Evolutionary conservation across 2,329 filamentous ascomycete species (phyloP).

Genomic region (Cladobotryum mycophilum): DNA sequence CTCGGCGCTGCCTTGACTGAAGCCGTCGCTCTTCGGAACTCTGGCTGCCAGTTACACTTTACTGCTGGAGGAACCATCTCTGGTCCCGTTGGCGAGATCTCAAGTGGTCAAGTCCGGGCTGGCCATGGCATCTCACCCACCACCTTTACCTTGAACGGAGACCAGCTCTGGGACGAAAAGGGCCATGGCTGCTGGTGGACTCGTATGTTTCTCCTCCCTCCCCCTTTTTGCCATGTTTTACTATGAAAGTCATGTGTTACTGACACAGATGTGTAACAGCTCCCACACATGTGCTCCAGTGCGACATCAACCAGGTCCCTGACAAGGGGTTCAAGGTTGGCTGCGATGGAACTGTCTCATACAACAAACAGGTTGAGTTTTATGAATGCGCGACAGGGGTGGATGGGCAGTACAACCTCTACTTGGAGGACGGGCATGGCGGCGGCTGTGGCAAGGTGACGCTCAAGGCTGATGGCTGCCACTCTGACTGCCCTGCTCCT

Average conservation of each 20-base stretch:
- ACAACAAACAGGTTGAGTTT: slow-evolving; percentile 47
- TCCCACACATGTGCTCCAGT: slow-evolving; percentile 54
- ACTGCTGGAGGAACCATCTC: slow-evolving; percentile 41
- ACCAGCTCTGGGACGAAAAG: slow-evolving; percentile 49
- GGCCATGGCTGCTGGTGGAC: slow-evolving; percentile 60
- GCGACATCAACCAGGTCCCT: slow-evolving; percentile 47
- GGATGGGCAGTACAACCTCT: slow-evolving; percentile 49
- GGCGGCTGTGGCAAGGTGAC: slow-evolving; percentile 44
- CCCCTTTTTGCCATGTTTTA: not conserved
- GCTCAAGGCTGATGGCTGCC: slow-evolving; percentile 36
- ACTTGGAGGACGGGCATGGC: slow-evolving; percentile 33
- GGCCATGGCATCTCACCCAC: slow-evolving; percentile 41
- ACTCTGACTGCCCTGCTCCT: slow-evolving; percentile 14
- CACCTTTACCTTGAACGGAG: slow-evolving; percentile 48
- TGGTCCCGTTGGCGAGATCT: slow-evolving; percentile 53
- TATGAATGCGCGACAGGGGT: slow-evolving; percentile 53
- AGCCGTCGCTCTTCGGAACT: slow-evolving; percentile 12
- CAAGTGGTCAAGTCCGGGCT: slow-evolving; percentile 51
- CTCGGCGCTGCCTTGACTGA: slow-evolving; percentile 15
- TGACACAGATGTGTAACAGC: slow-evolving; percentile 26
- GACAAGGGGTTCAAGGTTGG: slow-evolving; percentile 50
- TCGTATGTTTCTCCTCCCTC: slow-evolving; percentile 31
- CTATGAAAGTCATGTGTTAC: slow-evolving; percentile 1
- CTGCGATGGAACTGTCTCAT: slow-evolving; percentile 45
- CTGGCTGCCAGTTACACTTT: slow-evolving; percentile 39